Evolutionary conservation across 345 rosid species (phyloP).

Genomic region (Boechera retrofracta): DNA sequence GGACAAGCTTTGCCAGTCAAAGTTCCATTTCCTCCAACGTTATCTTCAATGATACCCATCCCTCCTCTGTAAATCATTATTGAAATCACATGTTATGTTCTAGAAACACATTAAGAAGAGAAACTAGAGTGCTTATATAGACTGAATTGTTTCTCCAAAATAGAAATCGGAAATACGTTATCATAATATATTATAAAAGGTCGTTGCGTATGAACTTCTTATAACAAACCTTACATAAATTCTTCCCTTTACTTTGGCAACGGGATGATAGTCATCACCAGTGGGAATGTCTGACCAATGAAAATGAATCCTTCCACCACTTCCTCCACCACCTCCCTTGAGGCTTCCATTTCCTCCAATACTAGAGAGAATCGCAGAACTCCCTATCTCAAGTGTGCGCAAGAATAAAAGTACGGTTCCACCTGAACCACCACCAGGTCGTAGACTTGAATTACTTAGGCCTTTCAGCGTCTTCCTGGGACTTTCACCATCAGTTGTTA

Average conservation of each 20-base stretch:
- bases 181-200: not conserved
- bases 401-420: conserved; percentile 86
- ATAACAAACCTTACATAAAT: conserved; percentile 67
- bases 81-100: conserved; percentile 4
- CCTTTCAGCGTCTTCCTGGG: conserved; percentile 58
- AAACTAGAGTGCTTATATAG: not conserved
- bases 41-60: conserved; percentile 65
- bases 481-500: conserved; percentile 86
- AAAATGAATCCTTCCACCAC: conserved; percentile 95
- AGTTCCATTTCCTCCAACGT: conserved; percentile 73
- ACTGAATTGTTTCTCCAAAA: not conserved
- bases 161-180: not conserved
- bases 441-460: conserved; percentile 52
- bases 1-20: conserved; percentile 92
- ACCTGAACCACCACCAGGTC: conserved; percentile 97
- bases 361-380: conserved; percentile 63
- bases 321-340: conserved; percentile 89
- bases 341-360: conserved; percentile 85
- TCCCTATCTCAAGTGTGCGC: conserved; percentile 56
- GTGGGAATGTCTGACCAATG: conserved; percentile 85
- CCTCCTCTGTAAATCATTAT: conserved; percentile 68
- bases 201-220: conserved; percentile 7
- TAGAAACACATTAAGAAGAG: not conserved
- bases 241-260: conserved; percentile 84
- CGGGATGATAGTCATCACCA: conserved; percentile 74